A percentile compares a stretch with the other conserved stretches of the same genome.
Conservation (phyloP, 768 basidiomycete species). For the Baorangia bicolor region DNA sequence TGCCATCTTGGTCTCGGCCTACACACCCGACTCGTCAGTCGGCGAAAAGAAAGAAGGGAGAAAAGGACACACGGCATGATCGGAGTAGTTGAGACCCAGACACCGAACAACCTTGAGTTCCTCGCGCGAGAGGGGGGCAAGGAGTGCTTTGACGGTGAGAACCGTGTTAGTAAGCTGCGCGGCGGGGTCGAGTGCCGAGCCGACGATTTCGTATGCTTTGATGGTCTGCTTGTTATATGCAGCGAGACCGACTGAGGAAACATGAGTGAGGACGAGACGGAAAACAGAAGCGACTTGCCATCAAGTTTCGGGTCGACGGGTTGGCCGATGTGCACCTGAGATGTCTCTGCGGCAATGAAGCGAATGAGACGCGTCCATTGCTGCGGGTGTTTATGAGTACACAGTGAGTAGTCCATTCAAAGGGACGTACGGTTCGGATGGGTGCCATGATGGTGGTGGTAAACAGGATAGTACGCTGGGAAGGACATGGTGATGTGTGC, state of each 20-base stretch:
- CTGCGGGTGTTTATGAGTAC: conserved; percentile 8
- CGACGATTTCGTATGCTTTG: conserved; percentile 69
- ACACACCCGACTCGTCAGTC: not conserved
- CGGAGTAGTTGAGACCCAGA: conserved; percentile 80
- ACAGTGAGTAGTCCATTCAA: too few species aligned
- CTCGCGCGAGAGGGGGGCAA: conserved; percentile 65
- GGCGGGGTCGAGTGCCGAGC: conserved; percentile 64
- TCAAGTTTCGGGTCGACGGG: conserved; percentile 68
- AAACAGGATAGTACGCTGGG: not conserved
- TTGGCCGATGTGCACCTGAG: conserved; percentile 72
- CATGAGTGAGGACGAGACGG: not conserved
- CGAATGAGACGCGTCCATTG: conserved; percentile 79
- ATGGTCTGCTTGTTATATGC: conserved; percentile 52
- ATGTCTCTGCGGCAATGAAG: conserved; percentile 75
- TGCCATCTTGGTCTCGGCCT: conserved; percentile 68
- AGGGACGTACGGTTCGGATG: conserved; percentile 49
- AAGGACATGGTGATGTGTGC: not conserved
- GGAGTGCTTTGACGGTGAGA: conserved; percentile 68
- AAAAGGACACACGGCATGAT: conserved; percentile 61
- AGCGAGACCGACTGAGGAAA: conserved; percentile 56
- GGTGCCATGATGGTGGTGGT: conserved; percentile 47
- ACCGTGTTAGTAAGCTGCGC: conserved; percentile 62
- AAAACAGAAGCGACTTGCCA: conserved; percentile 37
- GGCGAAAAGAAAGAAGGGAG: not conserved
- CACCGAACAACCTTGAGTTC: conserved; percentile 72